Evolutionary conservation across 1,284 basidiomycete genomes (phyloP), one percentile per base, ranked within the genome.

Genomic region (Thecaphora frezii): DNA sequence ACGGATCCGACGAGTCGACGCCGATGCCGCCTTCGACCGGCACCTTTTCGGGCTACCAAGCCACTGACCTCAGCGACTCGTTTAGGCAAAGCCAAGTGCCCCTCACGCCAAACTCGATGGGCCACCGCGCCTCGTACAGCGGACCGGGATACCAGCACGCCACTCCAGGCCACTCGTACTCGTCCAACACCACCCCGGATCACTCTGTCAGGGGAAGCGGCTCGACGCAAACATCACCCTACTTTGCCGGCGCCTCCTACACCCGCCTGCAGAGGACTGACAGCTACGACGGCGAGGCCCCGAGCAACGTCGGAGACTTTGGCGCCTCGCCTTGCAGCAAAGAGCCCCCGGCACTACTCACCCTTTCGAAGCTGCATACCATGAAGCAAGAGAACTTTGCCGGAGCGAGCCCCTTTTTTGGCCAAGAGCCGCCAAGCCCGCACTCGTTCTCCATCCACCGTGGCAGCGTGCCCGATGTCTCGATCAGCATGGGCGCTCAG

Each of bases 11-110:
- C 38, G 67, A 69, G 46, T 57, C 56, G 1, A 69, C 65, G 8
- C 69, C 67, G 26, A 70, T 72, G 69, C 69, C 67, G 3, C 51
- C 58, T 5, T 59, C 57, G 25, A 58, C 52, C 0, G 57, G 65
- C 37, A 60, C 54, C 10, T 71, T 72, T 30, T 46, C 50, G 1
- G 69, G 69, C 33, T 64, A 66, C 38, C 19, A 56, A 10, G 43
- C 62, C 5, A 42, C 19, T 48, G 58, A 54, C 48, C 59, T 69
- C 36, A 59, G 64, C 28, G 59, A 58, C 10, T 56, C 59, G 26
- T 62, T 66, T 56, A 47, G 54, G 12, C 51, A 56, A n/a, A 16
- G 33, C 18, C 53, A 55, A 39, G 37, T 57, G 44, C 65, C 60
- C 23, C 38, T 54, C 47, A 66, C 64, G 2, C 58, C 62, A 16